Base-by-base conservation (phyloP, 2,329 filamentous ascomycete species). In the Cladosporium sp. region DNA sequence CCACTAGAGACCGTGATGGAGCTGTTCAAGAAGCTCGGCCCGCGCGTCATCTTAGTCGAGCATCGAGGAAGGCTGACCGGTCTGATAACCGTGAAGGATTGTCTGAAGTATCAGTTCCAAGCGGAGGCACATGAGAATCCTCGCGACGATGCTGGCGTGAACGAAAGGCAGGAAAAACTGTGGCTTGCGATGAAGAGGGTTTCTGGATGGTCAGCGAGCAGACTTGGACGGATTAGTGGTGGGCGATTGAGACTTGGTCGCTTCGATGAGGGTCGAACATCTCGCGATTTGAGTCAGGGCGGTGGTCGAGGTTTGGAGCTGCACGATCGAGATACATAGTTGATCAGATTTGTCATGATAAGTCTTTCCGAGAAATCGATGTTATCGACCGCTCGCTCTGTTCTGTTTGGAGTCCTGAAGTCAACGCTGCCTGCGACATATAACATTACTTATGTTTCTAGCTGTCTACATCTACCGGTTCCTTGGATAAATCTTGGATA, bases 1-100 rank as follows among this genome's bases (percentile, higher is more conserved):
- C 91, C 94, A 0, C 87, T 99, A 0, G 95, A 99, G 79, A 99
- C 95, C 0, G 94, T 96, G 36, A 97, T 99, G 93, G 95, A 99
- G 75, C 84, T 99, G 12, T 99, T 99, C 83, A 94, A 94, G 78
- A 99, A 98, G 81, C 96, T 99, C 77, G 95, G 95, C 0, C 95
- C 94, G 0, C 87, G 95, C 1, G 93, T 97, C 6, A 94, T 99
- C 59, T 84, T 99, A 3, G 90, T 97, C 47, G 95, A 99, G 78
- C 90, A 97, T 75, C 90, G 92, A 66, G 95, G 95, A 15, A 87
- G 87, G 59, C 84, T 99, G 1, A 87, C 86, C 0, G 95, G 95
- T 0, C 84, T 99, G 0, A 92, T 99, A 0, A 99, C 95, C 0
- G 91, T 97, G 68, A 99, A 99, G 78, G 95, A 99, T 77, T 98